A percentile compares a stretch with the other conserved stretches of the same genome.
Evolutionary conservation across 768 basidiomycete genomes (phyloP).

Genomic region (Clitopilus passeckerianus): DNA sequence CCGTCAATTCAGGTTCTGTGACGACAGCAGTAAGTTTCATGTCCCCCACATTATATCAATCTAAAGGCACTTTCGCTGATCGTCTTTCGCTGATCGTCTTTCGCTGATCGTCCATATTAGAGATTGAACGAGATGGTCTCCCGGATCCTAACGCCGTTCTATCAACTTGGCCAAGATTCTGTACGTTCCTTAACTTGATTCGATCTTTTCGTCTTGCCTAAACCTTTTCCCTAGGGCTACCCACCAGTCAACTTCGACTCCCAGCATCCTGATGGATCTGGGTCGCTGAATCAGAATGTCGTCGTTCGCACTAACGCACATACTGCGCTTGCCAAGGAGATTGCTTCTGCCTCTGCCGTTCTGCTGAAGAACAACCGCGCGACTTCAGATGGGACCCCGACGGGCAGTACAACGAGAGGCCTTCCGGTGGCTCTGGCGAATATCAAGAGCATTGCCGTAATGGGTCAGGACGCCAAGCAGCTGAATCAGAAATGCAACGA

Average conservation of each 20-base stretch:
- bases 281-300: slow-evolving; percentile 35
- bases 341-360: slow-evolving; percentile 63
- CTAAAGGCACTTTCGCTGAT: neutral
- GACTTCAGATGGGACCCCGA: slow-evolving; percentile 24
- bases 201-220: neutral
- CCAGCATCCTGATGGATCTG: slow-evolving; percentile 40
- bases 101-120: slow-evolving; percentile 12
- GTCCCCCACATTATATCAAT: neutral
- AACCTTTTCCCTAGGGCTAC: slow-evolving; percentile 26
- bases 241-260: slow-evolving; percentile 42
- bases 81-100: too few species aligned
- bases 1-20: slow-evolving; percentile 30
- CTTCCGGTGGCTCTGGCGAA: slow-evolving; percentile 41
- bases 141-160: slow-evolving; percentile 40
- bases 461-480: slow-evolving; percentile 55
- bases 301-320: slow-evolving; percentile 38
- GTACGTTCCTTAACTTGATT: slow-evolving; percentile 16
- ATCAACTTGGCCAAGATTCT: slow-evolving; percentile 43
- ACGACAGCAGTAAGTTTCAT: slow-evolving; percentile 19
- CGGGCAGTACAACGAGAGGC: slow-evolving; percentile 30
- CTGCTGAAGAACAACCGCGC: slow-evolving; percentile 60
- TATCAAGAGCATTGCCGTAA: slow-evolving; percentile 51
- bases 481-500: slow-evolving; percentile 42
- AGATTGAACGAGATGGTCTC: slow-evolving; percentile 42
- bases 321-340: slow-evolving; percentile 51